Conservation (phyloP, 2,329 filamentous ascomycete genomes). For the Madurella mycetomatis region DNA sequence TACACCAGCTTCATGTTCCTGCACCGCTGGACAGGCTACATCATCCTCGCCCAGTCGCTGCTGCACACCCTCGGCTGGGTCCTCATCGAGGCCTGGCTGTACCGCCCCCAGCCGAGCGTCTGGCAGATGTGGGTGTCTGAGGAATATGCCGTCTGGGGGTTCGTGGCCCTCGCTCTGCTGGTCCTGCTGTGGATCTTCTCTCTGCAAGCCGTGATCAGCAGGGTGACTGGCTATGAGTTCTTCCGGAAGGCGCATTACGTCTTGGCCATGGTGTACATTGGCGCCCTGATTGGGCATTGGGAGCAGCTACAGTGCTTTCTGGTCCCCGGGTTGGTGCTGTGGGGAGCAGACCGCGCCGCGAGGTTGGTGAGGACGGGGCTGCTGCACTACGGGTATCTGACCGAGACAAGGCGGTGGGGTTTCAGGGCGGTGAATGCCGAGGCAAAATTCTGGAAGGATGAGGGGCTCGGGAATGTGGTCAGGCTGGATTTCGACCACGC, state of each 20-base stretch:
- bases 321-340: conserved; percentile 60
- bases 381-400: conserved; percentile 55
- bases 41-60: conserved; percentile 64
- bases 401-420: conserved; percentile 38
- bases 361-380: conserved; percentile 55
- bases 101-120: conserved; percentile 64
- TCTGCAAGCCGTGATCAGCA: conserved; percentile 52
- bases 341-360: conserved; percentile 59
- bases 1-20: conserved; percentile 76
- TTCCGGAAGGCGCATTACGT: conserved; percentile 73
- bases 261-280: conserved; percentile 68
- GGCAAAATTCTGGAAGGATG: conserved; percentile 50
- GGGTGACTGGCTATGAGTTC: conserved; percentile 67
- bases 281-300: conserved; percentile 75
- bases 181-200: conserved; percentile 58
- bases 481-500: conserved; percentile 61
- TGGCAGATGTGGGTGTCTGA: conserved; percentile 56
- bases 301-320: conserved; percentile 62
- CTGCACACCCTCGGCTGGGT: conserved; percentile 70
- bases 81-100: conserved; percentile 60
- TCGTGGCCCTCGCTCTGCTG: conserved; percentile 63
- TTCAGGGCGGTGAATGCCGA: conserved; percentile 52
- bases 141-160: conserved; percentile 68
- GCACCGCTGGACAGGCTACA: conserved; percentile 69
- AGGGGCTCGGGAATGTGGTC: conserved; percentile 56